Evolutionary conservation across 352 stramenopile species (phyloP), one percentile per base, ranked within the genome.

Genomic region (Phytophthora cryptogea): DNA sequence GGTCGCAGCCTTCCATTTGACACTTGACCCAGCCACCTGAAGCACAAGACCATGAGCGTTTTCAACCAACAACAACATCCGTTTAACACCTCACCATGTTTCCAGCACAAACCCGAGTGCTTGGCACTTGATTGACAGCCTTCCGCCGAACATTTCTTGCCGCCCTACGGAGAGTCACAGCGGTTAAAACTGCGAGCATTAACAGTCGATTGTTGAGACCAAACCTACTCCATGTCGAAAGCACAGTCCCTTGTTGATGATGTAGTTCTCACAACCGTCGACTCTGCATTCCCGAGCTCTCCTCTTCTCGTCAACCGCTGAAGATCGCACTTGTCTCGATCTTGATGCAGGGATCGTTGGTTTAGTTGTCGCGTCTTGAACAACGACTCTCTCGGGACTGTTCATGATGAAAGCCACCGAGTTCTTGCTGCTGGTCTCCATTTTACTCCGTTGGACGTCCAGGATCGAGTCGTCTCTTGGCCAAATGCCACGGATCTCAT

Each of bases 241-340:
- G 48, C 74, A 80, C 36, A 78, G 48, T 8, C 74, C 67, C 16
- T 63, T 64, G 54, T 80, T 78, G 46, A 83, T 78, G 40, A 72
- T 83, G 61, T 83, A 83, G 37, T 74, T 79, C 16, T 67, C 54
- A 41, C 70, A 83, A 27, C 68, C 67, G 14, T 72, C 59, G 35
- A 75, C 43, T 23, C 62, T 69, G 39, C 73, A 83, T n/a, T 55
- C 45, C 8, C 70, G 69, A 11, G 63, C 47, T 45, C 49, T 62
- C 37, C 69, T 62, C 44, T 80, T 78, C 48, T 76, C 57, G 0
- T 63, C 30, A n/a, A 51, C 65, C 8, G 48, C 59, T 35, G 39
- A 31, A 5, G 40, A 42, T 35, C 36, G 8, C 17, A 13, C 26
- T 14, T 43, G 32, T 16, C n/a, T 27, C 26, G 11, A 4, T 16